phyloP scores from a whole-genome alignment of 768 basidiomycete species.

The Suillus spraguei region DNA sequence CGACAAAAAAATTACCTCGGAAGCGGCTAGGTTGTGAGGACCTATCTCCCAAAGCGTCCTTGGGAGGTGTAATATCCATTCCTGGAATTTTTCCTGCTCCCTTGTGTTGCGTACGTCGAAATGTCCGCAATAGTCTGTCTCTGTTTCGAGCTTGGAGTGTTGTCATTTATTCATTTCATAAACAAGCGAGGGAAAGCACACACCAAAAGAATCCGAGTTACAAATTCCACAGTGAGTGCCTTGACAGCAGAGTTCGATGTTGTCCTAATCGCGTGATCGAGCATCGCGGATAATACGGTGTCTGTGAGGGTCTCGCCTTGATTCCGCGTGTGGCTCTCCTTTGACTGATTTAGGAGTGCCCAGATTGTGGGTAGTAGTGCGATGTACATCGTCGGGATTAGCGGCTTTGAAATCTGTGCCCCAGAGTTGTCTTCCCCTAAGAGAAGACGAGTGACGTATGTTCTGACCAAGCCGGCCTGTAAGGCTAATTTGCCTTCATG shows the following conservation, averaged over 20 bases:
- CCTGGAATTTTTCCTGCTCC: conserved; percentile 41
- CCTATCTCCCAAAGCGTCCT: conserved; percentile 87
- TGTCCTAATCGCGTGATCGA: conserved; percentile 66
- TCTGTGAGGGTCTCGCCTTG: conserved; percentile 23
- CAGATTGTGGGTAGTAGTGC: conserved; percentile 78
- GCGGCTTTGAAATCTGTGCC: conserved; percentile 49
- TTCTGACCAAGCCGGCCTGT: conserved; percentile 55
- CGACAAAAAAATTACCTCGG: conserved; percentile 50
- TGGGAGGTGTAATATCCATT: conserved; percentile 80
- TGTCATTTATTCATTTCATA: conserved; percentile 11
- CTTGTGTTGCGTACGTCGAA: conserved; percentile 41
- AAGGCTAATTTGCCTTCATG: conserved; percentile 27
- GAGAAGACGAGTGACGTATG: conserved; percentile 63
- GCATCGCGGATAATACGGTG: conserved; percentile 49
- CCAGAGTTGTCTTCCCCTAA: conserved; percentile 46
- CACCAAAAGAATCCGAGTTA: conserved; percentile 72
- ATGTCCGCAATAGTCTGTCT: conserved; percentile 51
- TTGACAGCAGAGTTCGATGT: conserved; percentile 67
- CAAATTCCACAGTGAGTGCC: conserved; percentile 70
- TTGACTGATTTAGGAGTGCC: conserved; percentile 62
- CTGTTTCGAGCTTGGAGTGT: conserved; percentile 56
- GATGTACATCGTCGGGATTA: conserved; percentile 60
- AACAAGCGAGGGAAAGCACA: conserved; percentile 19
- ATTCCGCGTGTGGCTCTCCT: conserved; percentile 18
- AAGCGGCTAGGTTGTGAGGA: conserved; percentile 50